Evolutionary conservation across 441 rosid species (phyloP).

Genomic region (Dalechampia spathulata): DNA sequence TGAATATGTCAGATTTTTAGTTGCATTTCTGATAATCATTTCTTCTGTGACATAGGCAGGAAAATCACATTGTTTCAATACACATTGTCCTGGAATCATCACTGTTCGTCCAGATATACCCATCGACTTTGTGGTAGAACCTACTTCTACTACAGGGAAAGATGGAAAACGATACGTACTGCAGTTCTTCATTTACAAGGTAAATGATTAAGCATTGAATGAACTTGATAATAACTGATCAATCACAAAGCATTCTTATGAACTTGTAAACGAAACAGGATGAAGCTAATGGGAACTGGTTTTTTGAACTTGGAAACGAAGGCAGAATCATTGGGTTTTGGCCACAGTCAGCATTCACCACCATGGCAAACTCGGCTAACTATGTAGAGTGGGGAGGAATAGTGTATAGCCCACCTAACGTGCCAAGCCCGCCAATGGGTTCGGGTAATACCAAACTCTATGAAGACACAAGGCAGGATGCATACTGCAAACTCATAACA

Average conservation of each 20-base stretch:
- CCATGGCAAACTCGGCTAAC: not conserved
- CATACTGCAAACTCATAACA: not conserved
- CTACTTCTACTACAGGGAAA: not conserved
- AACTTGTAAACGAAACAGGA: conserved; percentile 2
- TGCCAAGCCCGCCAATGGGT: conserved; percentile 16
- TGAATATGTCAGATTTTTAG: too few relatives aligned
- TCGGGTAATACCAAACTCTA: not conserved
- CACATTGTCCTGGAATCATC: not conserved
- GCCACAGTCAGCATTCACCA: conserved; percentile 6
- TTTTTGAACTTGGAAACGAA: not conserved
- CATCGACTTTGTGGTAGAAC: not conserved
- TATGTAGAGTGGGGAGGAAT: conserved; percentile 21
- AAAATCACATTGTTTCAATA: not conserved
- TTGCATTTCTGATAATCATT: too few relatives aligned
- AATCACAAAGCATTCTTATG: too few relatives aligned
- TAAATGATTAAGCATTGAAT: not conserved
- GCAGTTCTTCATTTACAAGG: conserved; percentile 3
- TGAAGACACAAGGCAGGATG: not conserved
- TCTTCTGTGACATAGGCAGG: not conserved
- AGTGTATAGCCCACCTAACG: conserved; percentile 1
- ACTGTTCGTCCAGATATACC: not conserved
- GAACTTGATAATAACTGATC: too few relatives aligned
- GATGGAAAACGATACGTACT: not conserved
- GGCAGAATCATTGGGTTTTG: conserved; percentile 8
- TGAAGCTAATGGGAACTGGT: conserved; percentile 8